Base-by-base conservation (phyloP, 176 grass and related monocot species). In the Cenchrus americanus region DNA sequence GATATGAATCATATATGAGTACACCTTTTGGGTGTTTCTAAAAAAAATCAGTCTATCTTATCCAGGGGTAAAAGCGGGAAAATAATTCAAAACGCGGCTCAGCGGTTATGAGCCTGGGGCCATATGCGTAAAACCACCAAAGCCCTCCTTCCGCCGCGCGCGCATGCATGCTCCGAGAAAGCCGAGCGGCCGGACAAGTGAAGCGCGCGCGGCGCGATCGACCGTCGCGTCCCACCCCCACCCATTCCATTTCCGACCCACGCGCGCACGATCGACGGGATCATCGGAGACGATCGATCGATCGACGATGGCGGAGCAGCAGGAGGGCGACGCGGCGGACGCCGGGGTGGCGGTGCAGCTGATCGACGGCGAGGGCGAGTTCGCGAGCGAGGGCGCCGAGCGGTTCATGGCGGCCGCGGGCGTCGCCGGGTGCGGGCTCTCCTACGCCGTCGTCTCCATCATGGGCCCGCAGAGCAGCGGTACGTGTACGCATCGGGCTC, bases 401-500 rank as follows among this genome's bases (percentile, higher is more conserved):
- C 84, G 55, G 8, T 92, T 92, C 91, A 87, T 92, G 80, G 85
- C 81, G 43, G 23, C 77, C 42, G 84, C 85, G 19, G 76, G 62
- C 37, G 80, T 92, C 87, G 76, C 91, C 49, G 77, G 52, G 0
- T 87, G 84, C 54, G 91, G 91, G 5, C 84, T 92, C 87, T 92
- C 91, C 76, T 92, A 92, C 80, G 91, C 91, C 76, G 91, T 92
- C 71, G 84, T 89, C 81, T 69, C 91, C 77, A 92, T 92, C 80
- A 87, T 92, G 80, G 91, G 91, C 0, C 91, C 91, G 4, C 87
- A 89, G 87, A 92, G 91, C 82, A 92, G 91, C 77, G 91, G 91
- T 92, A 87, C 43, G 78, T 18, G 11, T n/a, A 19, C 44, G 5
- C 64, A 37, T 37, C 32, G 21, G 4, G n/a, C n/a, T n/a, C n/a